Evolutionary conservation across 2,329 filamentous ascomycete genomes (phyloP).

Genomic region (Graphium sp.): DNA sequence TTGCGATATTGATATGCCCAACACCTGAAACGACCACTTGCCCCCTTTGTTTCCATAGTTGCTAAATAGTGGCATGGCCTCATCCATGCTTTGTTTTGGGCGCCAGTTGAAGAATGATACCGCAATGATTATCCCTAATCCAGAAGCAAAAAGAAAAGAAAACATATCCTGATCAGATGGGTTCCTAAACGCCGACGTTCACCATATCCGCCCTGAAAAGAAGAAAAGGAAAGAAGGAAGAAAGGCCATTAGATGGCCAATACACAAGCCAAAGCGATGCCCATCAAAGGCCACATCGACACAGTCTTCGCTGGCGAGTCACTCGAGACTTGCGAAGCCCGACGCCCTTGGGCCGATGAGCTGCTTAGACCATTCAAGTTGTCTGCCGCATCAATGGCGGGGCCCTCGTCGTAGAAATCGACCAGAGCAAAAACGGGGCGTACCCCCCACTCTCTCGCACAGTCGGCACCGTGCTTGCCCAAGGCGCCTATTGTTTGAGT

Average conservation of each 20-base stretch:
- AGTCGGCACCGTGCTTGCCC: slow-evolving; percentile 35
- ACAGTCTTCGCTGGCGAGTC: not conserved
- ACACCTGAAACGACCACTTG: too few relatives aligned
- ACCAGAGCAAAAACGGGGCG: slow-evolving; percentile 60
- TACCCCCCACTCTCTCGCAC: slow-evolving; percentile 38
- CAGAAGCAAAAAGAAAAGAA: too few relatives aligned
- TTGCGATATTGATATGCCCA: too few relatives aligned
- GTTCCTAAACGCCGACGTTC: too few relatives aligned
- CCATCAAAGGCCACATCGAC: not conserved
- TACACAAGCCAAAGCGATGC: not conserved
- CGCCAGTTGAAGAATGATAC: too few relatives aligned
- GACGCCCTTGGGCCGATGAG: not conserved
- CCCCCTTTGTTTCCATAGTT: too few relatives aligned
- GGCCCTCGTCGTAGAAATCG: slow-evolving; percentile 63
- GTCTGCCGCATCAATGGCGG: slow-evolving; percentile 54
- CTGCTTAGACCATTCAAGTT: slow-evolving; percentile 42
- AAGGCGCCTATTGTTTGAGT: slow-evolving; percentile 34
- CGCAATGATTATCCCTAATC: too few relatives aligned
- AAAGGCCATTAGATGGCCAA: too few relatives aligned
- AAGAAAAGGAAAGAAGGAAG: slow-evolving; percentile 1
- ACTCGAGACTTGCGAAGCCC: too few relatives aligned
- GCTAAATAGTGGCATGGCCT: too few relatives aligned
- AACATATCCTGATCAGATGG: too few relatives aligned
- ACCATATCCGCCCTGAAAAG: not conserved
- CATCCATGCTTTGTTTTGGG: too few relatives aligned